A percentile compares a stretch with the other conserved stretches of the same genome.
phyloP scores from a whole-genome alignment of 345 rosid genomes.

The Camelina sativa region DNA sequence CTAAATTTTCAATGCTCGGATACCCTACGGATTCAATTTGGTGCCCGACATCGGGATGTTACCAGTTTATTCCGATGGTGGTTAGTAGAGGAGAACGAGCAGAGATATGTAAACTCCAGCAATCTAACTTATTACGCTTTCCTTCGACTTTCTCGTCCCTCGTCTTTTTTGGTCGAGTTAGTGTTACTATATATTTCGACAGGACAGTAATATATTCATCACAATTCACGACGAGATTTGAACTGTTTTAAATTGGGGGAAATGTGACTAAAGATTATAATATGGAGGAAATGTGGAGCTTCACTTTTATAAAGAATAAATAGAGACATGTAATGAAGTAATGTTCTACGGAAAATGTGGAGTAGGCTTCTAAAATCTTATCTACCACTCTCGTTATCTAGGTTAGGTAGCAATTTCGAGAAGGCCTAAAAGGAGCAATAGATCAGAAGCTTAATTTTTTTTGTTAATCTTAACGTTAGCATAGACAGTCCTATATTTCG shows the following conservation, averaged over 20 bases:
- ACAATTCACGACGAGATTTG: neutral
- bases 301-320: neutral
- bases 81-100: conserved; percentile 30
- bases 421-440: neutral
- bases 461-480: neutral
- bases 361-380: neutral
- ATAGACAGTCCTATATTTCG: neutral
- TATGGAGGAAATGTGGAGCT: neutral
- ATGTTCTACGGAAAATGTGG: neutral
- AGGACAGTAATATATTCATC: neutral
- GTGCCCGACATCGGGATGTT: neutral
- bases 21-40: conserved; percentile 20
- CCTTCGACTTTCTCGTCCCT: conserved; percentile 8
- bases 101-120: conserved; percentile 34
- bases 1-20: conserved; percentile 6
- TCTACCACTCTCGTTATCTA: neutral
- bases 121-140: conserved; percentile 26
- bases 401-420: neutral
- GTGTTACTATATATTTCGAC: conserved; percentile 13
- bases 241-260: neutral
- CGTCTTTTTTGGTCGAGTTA: conserved; percentile 1
- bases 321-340: neutral
- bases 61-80: conserved; percentile 33
- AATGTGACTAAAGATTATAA: neutral
- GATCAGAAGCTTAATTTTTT: neutral